Percentiles rank a stretch among this genome's conserved stretches.
Evolutionary conservation across 306 rosid species (phyloP).

Genomic region (Sophora flavescens): DNA sequence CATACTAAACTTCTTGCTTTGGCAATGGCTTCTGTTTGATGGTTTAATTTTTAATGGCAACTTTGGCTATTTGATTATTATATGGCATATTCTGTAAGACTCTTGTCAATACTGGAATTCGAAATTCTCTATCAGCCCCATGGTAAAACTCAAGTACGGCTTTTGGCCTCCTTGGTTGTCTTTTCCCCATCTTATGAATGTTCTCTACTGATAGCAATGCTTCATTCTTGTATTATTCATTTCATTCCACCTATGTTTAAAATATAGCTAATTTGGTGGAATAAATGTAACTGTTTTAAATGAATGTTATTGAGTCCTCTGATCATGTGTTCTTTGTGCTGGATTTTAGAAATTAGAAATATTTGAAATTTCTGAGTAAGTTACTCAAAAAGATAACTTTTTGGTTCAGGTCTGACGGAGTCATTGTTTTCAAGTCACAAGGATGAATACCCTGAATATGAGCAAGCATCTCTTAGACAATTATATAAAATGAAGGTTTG

Average conservation of each 20-base stretch:
- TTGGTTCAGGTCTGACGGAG: constrained; percentile 88
- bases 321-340: background rate
- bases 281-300: constrained; percentile 8
- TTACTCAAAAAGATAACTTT: constrained; percentile 33
- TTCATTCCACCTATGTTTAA: constrained; percentile 3
- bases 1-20: constrained; percentile 29
- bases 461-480: constrained; percentile 93
- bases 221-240: constrained; percentile 39
- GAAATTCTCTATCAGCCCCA: constrained; percentile 25
- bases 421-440: constrained; percentile 90
- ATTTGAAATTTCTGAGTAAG: constrained; percentile 32
- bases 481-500: constrained; percentile 91
- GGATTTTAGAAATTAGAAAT: constrained; percentile 9
- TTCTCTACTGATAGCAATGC: background rate
- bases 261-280: constrained; percentile 15
- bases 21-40: constrained; percentile 12
- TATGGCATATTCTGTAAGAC: constrained; percentile 24
- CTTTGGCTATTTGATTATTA: constrained; percentile 18
- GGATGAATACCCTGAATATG: constrained; percentile 98
- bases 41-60: background rate
- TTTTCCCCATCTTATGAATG: constrained; percentile 29
- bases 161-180: constrained; percentile 20
- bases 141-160: constrained; percentile 30
- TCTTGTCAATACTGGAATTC: constrained; percentile 21
- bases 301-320: background rate